Evolutionary conservation across 805 yeast genomes (phyloP).

Genomic region (Jamesozyma spencerorum): DNA sequence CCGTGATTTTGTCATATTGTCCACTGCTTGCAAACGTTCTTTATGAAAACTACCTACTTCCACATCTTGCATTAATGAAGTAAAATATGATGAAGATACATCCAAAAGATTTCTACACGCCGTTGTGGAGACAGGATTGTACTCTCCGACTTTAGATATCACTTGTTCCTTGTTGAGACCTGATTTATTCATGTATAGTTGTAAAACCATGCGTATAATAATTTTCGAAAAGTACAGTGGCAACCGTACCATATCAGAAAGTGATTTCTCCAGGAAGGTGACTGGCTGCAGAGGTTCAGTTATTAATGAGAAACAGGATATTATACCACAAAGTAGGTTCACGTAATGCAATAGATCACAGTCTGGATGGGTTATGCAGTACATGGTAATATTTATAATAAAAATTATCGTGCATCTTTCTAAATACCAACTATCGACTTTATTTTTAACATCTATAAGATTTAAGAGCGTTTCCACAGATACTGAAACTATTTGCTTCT

Average conservation of each 20-base stretch:
- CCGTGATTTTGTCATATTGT: conserved; percentile 1
- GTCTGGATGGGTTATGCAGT: neutral
- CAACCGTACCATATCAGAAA: neutral
- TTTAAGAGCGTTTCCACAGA: neutral
- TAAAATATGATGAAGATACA: neutral
- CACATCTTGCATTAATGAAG: neutral
- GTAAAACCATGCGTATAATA: neutral
- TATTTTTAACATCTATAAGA: neutral
- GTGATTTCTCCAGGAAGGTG: neutral
- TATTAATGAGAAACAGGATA: neutral
- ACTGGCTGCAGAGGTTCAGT: neutral
- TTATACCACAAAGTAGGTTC: neutral
- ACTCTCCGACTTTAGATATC: neutral
- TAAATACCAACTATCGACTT: neutral
- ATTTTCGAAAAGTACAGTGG: neutral
- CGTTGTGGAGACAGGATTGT: neutral
- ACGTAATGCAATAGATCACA: neutral
- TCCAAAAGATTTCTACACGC: neutral
- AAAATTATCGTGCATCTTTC: neutral
- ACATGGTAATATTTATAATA: neutral
- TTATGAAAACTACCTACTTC: neutral
- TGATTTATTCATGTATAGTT: neutral
- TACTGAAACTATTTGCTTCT: neutral
- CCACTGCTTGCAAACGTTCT: neutral
- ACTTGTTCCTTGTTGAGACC: neutral